Evolutionary conservation across 345 rosid genomes (phyloP).

Genomic region (Lepidium didymum): DNA sequence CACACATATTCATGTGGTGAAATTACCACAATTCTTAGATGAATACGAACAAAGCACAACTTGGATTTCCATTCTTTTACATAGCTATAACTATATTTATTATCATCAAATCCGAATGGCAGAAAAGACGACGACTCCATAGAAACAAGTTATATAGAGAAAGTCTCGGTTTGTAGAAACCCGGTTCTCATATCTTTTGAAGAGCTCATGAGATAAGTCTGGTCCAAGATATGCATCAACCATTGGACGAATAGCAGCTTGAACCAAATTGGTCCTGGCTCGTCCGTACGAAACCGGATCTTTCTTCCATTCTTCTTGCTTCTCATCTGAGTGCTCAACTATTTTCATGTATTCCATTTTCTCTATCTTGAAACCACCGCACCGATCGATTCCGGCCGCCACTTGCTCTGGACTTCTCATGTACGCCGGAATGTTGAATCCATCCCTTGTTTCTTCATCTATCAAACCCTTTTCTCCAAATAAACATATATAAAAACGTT

Average conservation of each 20-base stretch:
- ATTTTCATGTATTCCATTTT: slow-evolving; percentile 43
- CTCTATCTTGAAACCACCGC: slow-evolving; percentile 49
- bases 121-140: slow-evolving; percentile 39
- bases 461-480: slow-evolving; percentile 39
- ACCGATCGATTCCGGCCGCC: slow-evolving; percentile 31
- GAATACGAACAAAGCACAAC: background rate
- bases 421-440: slow-evolving; percentile 55
- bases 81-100: background rate
- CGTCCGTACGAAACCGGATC: slow-evolving; percentile 49
- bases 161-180: slow-evolving; percentile 38
- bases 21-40: background rate
- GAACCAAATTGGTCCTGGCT: slow-evolving; percentile 47
- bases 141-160: slow-evolving; percentile 42
- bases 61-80: background rate
- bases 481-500: background rate
- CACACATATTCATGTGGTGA: background rate
- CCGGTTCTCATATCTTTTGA: slow-evolving; percentile 34
- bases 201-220: slow-evolving; percentile 36
- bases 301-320: slow-evolving; percentile 41
- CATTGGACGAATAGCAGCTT: slow-evolving; percentile 47
- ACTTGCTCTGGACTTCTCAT: slow-evolving; percentile 60
- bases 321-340: slow-evolving; percentile 39
- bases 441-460: slow-evolving; percentile 48
- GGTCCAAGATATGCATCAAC: slow-evolving; percentile 46
- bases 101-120: slow-evolving; percentile 31